Evolutionary conservation across 2,329 filamentous ascomycete species (phyloP).

Genomic region (Penicillium carneum): DNA sequence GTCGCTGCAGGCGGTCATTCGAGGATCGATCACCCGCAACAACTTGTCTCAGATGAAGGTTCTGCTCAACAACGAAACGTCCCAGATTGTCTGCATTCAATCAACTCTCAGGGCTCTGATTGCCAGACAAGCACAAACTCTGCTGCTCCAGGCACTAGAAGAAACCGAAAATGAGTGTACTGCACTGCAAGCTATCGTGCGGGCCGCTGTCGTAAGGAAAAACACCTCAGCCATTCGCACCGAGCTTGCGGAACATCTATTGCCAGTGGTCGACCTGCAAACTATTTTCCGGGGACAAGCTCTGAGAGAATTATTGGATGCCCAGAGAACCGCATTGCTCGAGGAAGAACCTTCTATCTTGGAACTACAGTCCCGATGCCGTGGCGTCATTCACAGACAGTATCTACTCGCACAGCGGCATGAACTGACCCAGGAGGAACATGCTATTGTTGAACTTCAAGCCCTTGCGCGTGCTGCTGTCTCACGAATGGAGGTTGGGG

Average conservation of each 20-base stretch:
- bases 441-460: constrained; percentile 48
- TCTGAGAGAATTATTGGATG: constrained; percentile 43
- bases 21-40: constrained; percentile 62
- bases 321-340: constrained; percentile 50
- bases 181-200: constrained; percentile 55
- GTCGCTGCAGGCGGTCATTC: constrained; percentile 64
- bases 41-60: constrained; percentile 36
- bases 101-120: constrained; percentile 47
- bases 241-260: constrained; percentile 41
- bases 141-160: constrained; percentile 52
- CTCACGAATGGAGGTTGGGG: constrained; percentile 50
- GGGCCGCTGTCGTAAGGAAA: constrained; percentile 48
- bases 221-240: constrained; percentile 37
- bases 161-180: constrained; percentile 52
- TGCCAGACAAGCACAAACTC: constrained; percentile 49
- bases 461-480: constrained; percentile 52
- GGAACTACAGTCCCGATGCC: constrained; percentile 61
- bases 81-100: constrained; percentile 47
- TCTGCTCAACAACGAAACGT: constrained; percentile 38
- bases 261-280: constrained; percentile 44
- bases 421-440: constrained; percentile 42
- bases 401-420: constrained; percentile 42
- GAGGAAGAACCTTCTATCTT: constrained; percentile 55
- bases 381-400: constrained; percentile 51
- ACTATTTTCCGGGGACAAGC: constrained; percentile 44